A percentile compares a stretch with the other conserved stretches of the same genome.
Conservation (phyloP, 805 yeast species). For the Sugiyamaella floridensis region DNA sequence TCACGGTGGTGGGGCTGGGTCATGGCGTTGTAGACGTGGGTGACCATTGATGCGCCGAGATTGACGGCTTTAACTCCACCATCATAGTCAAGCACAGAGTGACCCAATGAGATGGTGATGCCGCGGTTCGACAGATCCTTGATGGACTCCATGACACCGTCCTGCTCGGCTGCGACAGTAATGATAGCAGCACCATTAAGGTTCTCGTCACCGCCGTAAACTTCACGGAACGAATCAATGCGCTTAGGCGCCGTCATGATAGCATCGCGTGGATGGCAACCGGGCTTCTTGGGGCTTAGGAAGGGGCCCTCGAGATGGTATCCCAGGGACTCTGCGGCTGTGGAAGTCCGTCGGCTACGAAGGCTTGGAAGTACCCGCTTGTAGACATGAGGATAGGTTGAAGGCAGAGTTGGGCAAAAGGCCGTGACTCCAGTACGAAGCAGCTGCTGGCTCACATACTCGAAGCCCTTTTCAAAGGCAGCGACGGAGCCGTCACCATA, state of each 20-base stretch:
- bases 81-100: constrained; percentile 36
- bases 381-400: constrained; percentile 45
- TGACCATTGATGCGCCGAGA: constrained; percentile 52
- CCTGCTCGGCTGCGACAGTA: constrained; percentile 49
- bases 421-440: constrained; percentile 49
- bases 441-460: constrained; percentile 24
- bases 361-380: constrained; percentile 41
- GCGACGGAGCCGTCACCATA: constrained; percentile 27
- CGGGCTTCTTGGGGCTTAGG: constrained; percentile 42
- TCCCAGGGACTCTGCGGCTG: constrained; percentile 36
- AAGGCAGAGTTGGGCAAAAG: constrained; percentile 51
- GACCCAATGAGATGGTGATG: constrained; percentile 42
- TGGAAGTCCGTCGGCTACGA: constrained; percentile 29
- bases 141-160: constrained; percentile 40
- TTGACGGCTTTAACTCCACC: constrained; percentile 38
- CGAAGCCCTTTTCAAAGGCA: constrained; percentile 19
- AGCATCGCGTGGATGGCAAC: constrained; percentile 48
- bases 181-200: constrained; percentile 32
- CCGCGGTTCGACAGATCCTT: constrained; percentile 32
- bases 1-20: constrained; percentile 53
- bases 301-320: constrained; percentile 60
- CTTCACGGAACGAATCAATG: constrained; percentile 27
- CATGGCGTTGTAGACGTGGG: constrained; percentile 59
- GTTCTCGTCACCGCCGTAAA: constrained; percentile 40
- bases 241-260: constrained; percentile 36